These are phyloP conservation scores for Serendipita sp. DNA, from an alignment of 768 basidiomycete species.

Conservation along the genomic window DNA sequence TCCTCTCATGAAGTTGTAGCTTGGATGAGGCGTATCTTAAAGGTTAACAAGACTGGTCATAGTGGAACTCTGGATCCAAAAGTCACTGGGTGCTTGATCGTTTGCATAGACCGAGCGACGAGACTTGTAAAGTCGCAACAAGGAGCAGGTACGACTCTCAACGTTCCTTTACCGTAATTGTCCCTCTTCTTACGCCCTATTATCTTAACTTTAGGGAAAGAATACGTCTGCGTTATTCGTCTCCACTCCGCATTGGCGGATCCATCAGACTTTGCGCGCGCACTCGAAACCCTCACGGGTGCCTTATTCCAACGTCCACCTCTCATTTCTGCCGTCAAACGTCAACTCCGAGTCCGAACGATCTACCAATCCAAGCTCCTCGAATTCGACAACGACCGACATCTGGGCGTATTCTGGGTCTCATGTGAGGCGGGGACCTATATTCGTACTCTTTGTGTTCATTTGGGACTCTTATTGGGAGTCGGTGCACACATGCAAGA, in stretches of 20 bases:
- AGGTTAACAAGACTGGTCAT: conserved; percentile 96
- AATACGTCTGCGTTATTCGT: conserved; percentile 93
- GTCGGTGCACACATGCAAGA: conserved; percentile 99
- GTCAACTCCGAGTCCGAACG: conserved; percentile 91
- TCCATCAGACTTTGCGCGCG: conserved; percentile 76
- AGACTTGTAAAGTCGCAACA: conserved; percentile 97
- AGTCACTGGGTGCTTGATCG: conserved; percentile 96
- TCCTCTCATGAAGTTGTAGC: conserved; percentile 99
- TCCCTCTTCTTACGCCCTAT: not conserved
- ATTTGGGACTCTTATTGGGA: conserved; percentile 82
- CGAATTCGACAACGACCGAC: conserved; percentile 94
- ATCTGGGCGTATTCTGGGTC: conserved; percentile 95
- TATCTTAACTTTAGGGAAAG: conserved; percentile 43
- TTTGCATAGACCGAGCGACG: conserved; percentile 97
- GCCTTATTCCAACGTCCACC: conserved; percentile 98
- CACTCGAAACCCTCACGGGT: conserved; percentile 91
- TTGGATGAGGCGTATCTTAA: conserved; percentile 91
- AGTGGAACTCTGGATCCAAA: conserved; percentile 98
- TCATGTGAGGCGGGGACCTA: conserved; percentile 86
- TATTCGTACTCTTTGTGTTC: conserved; percentile 87
- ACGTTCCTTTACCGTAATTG: not conserved
- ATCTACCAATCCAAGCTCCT: conserved; percentile 91
- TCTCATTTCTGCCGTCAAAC: conserved; percentile 96
- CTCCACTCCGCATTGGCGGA: conserved; percentile 70
- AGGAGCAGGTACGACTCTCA: conserved; percentile 57